Evolutionary conservation across 2,329 filamentous ascomycete species (phyloP).

Genomic region (Hypoxylon sp.): DNA sequence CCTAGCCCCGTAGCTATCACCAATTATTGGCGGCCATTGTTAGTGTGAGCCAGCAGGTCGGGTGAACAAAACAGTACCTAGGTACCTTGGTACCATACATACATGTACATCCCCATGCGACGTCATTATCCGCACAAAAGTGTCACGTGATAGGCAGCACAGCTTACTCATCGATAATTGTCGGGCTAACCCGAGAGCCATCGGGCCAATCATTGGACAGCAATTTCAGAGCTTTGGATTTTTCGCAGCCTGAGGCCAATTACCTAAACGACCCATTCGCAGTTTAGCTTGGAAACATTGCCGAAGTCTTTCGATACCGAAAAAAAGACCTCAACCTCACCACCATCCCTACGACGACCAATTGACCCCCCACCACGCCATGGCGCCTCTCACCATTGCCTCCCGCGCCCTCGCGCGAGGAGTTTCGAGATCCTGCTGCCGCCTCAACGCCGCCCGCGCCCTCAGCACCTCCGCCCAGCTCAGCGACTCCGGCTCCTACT

Average conservation of each 20-base stretch:
- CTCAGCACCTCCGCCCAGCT: constrained; percentile 70
- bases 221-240: constrained; percentile 63
- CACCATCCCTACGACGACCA: constrained; percentile 49
- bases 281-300: constrained; percentile 44
- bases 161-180: constrained; percentile 30
- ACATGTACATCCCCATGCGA: constrained; percentile 9
- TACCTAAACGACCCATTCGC: constrained; percentile 27
- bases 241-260: constrained; percentile 61
- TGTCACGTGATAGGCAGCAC: constrained; percentile 32
- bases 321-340: constrained; percentile 67
- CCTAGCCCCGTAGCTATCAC: not conserved
- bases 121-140: constrained; percentile 16
- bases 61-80: not conserved
- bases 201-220: constrained; percentile 60
- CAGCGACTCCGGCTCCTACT: constrained; percentile 64
- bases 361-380: constrained; percentile 60
- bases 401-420: constrained; percentile 79
- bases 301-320: constrained; percentile 50
- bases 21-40: not conserved
- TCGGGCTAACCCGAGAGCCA: constrained; percentile 25
- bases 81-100: not conserved
- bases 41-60: not conserved
- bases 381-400: constrained; percentile 78
- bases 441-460: constrained; percentile 63
- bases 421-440: constrained; percentile 60